Evolutionary conservation across 257 asterid species (phyloP).

Genomic region (Petrea volubilis): DNA sequence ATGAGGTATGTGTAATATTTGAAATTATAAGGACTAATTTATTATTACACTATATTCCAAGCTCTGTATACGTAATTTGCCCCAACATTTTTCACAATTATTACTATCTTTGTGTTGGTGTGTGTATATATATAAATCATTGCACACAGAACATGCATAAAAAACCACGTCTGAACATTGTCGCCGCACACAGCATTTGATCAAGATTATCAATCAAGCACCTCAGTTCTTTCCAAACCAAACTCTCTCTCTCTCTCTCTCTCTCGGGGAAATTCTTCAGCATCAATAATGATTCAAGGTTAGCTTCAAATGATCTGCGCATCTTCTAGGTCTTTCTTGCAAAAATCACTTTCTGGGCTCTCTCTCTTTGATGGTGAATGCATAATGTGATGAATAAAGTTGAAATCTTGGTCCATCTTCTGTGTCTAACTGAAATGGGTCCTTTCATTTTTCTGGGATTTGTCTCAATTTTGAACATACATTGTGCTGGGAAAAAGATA

Average conservation of each 20-base stretch:
- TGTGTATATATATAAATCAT: no score
- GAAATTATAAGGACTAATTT: no score
- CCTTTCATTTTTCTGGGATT: constrained; percentile 1
- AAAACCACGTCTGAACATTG: not conserved
- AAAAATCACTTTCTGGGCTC: not conserved
- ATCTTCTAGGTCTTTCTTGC: not conserved
- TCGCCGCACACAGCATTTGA: not conserved
- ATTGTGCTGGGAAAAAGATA: not conserved
- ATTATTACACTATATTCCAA: no score
- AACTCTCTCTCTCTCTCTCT: not conserved
- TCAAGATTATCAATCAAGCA: not conserved
- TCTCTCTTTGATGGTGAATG: not conserved
- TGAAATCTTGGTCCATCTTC: not conserved
- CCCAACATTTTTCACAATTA: no score
- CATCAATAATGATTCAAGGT: not conserved
- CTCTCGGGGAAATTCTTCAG: not conserved
- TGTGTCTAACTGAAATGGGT: constrained; percentile 3
- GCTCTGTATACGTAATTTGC: no score
- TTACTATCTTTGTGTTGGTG: no score
- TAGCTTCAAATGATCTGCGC: not conserved
- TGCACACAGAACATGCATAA: not conserved
- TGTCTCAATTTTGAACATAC: not conserved
- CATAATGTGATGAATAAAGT: not conserved
- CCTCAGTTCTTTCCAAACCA: not conserved
- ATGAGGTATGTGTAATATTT: no score